Evolutionary conservation across 176 grass and related monocot species (phyloP).

Genomic region (Paspalum notatum): DNA sequence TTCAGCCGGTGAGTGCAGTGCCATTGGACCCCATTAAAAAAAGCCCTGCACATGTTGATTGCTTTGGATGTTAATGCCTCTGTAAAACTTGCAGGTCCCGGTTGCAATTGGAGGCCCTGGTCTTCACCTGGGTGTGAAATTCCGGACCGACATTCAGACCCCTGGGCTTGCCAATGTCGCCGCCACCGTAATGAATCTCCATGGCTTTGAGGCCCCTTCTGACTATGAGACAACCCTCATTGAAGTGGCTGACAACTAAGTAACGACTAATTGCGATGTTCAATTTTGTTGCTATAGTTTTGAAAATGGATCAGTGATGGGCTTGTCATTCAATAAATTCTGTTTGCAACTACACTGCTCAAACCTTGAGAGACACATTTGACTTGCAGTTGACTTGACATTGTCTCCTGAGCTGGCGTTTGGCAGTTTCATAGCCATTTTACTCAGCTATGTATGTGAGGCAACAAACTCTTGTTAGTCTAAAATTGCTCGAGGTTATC

Average conservation of each 20-base stretch:
- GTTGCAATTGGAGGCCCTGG: too few species aligned
- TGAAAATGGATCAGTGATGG: constrained; percentile 16
- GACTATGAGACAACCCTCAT: constrained; percentile 89
- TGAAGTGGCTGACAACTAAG: constrained; percentile 70
- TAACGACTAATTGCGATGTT: constrained; percentile 18
- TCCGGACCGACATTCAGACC: constrained; percentile 62
- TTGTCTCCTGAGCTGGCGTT: neutral
- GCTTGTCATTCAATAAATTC: constrained; percentile 41
- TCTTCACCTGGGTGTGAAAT: constrained; percentile 51
- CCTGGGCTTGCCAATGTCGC: constrained; percentile 92
- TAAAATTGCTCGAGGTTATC: neutral
- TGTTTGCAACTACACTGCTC: constrained; percentile 24
- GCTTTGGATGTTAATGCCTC: neutral
- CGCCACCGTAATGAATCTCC: constrained; percentile 93
- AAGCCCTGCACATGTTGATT: neutral
- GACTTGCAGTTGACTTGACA: constrained; percentile 12
- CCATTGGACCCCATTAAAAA: neutral
- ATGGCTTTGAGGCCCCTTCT: constrained; percentile 77
- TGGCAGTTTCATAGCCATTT: constrained; percentile 11
- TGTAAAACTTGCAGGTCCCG: constrained; percentile 57
- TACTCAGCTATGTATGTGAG: constrained; percentile 18
- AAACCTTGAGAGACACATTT: constrained; percentile 24
- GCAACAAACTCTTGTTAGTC: neutral
- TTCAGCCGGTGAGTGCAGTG: constrained; percentile 66
- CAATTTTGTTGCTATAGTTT: constrained; percentile 57